Evolutionary conservation across 345 rosid genomes (phyloP).

Genomic region (Gossypium raimondii): DNA sequence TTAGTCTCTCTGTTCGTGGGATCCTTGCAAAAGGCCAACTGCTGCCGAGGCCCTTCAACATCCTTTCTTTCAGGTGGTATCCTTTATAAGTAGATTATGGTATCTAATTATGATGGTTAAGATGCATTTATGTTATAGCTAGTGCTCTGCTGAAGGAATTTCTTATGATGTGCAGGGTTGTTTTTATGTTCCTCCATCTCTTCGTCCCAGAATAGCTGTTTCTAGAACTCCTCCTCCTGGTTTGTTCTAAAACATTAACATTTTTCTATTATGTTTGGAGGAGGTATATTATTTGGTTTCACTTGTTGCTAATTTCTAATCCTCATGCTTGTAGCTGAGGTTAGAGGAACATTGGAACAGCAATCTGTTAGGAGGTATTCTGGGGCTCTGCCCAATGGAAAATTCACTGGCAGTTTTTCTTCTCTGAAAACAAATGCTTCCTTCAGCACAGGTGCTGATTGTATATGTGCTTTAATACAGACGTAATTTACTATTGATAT

Average conservation of each 20-base stretch:
- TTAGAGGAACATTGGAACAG: constrained; percentile 47
- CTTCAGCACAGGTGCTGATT: constrained; percentile 39
- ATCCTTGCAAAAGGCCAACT: constrained; percentile 80
- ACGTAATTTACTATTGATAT: not conserved
- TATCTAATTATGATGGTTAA: not conserved
- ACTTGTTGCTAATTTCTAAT: not conserved
- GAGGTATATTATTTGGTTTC: not conserved
- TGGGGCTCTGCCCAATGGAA: constrained; percentile 40
- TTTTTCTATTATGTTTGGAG: not conserved
- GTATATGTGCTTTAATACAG: not conserved
- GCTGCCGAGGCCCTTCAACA: constrained; percentile 89
- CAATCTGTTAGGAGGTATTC: constrained; percentile 43
- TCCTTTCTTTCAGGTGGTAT: constrained; percentile 82
- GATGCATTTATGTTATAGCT: not conserved
- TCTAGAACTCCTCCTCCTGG: constrained; percentile 74
- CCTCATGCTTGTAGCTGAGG: constrained; percentile 38
- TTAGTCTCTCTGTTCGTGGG: constrained; percentile 90
- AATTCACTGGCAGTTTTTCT: constrained; percentile 36
- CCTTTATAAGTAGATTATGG: not conserved
- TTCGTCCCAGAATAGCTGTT: constrained; percentile 50
- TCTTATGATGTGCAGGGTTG: constrained; percentile 56
- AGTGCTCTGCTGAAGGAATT: not conserved
- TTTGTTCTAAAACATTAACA: not conserved
- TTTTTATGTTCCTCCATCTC: constrained; percentile 83
- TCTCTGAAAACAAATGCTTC: constrained; percentile 46